phyloP scores from a whole-genome alignment of 2,329 filamentous ascomycete genomes.

The Aspergillus japonicus region DNA sequence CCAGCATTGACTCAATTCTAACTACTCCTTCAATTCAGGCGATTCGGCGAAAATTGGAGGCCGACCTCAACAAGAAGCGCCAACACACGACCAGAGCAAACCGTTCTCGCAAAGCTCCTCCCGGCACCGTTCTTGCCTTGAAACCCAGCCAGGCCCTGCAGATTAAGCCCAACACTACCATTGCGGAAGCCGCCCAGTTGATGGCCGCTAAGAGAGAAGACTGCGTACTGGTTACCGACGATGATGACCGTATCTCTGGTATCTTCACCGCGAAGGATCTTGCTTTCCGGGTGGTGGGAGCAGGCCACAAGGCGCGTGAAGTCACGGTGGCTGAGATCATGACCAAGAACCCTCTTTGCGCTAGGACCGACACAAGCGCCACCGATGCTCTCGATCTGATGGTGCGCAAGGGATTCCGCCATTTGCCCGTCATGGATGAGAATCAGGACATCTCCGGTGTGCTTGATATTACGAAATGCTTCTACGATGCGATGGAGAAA shows the following conservation, averaged over 20 bases:
- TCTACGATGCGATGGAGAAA: slow-evolving; percentile 99
- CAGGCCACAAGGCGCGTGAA: slow-evolving; percentile 81
- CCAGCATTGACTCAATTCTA: slow-evolving; percentile 5
- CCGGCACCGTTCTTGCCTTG: slow-evolving; percentile 90
- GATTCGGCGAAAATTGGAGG: slow-evolving; percentile 95
- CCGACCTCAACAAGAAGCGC: slow-evolving; percentile 97
- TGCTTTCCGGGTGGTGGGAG: slow-evolving; percentile 92
- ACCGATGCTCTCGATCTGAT: slow-evolving; percentile 97
- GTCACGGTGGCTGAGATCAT: slow-evolving; percentile 98
- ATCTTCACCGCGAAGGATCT: slow-evolving; percentile 99
- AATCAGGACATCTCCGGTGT: slow-evolving; percentile 99
- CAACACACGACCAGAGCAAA: slow-evolving; percentile 73
- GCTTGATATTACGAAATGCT: slow-evolving; percentile 98
- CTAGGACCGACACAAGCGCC: slow-evolving; percentile 94
- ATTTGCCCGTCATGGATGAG: slow-evolving; percentile 98
- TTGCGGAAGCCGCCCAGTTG: slow-evolving; percentile 93
- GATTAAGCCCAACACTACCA: slow-evolving; percentile 92
- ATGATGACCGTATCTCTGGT: slow-evolving; percentile 95
- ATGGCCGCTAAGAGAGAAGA: slow-evolving; percentile 99
- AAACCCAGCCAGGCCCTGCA: slow-evolving; percentile 95
- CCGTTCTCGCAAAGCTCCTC: slow-evolving; percentile 87
- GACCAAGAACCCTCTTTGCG: slow-evolving; percentile 98
- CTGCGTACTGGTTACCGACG: slow-evolving; percentile 95
- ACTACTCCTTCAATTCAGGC: slow-evolving; percentile 58
- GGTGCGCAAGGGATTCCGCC: slow-evolving; percentile 96